These are phyloP conservation scores for Tetramitus jugosus DNA, from an alignment of 208 protist genomes.

Conservation along the genomic window DNA sequence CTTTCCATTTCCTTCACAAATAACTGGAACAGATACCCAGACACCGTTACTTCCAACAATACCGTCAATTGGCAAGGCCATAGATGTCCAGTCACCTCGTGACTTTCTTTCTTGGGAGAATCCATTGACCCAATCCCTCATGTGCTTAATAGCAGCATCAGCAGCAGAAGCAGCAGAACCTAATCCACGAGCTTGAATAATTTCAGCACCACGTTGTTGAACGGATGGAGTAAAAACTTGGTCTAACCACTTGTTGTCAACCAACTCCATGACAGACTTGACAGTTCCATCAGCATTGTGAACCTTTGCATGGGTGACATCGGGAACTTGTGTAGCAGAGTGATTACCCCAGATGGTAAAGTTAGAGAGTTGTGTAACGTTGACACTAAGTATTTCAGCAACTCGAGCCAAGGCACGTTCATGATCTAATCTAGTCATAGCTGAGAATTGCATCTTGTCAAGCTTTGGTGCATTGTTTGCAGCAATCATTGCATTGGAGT, in stretches of 20 bases:
- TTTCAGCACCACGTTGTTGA: constrained; percentile 75
- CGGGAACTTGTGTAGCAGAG: constrained; percentile 76
- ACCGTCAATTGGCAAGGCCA: constrained; percentile 78
- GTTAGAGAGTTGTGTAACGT: constrained; percentile 66
- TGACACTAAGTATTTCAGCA: constrained; percentile 52
- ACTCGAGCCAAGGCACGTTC: constrained; percentile 77
- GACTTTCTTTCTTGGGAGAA: no score
- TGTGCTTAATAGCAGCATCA: constrained; percentile 14
- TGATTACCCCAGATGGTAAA: constrained; percentile 94
- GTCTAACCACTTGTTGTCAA: constrained; percentile 61
- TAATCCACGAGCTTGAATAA: constrained; percentile 73
- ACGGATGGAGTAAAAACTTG: constrained; percentile 68
- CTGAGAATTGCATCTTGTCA: constrained; percentile 78
- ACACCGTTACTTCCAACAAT: constrained; percentile 76
- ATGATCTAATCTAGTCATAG: constrained; percentile 91
- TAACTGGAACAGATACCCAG: constrained; percentile 84
- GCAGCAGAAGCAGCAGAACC: constrained; percentile 87
- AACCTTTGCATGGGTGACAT: constrained; percentile 65
- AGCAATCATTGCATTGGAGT: constrained; percentile 87
- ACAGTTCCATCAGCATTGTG: constrained; percentile 23
- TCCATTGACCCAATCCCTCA: constrained; percentile 14
- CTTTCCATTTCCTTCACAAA: constrained; percentile 55
- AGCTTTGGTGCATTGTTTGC: constrained; percentile 32
- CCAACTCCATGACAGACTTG: constrained; percentile 42
- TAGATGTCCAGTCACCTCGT: constrained; percentile 62